phyloP scores from a whole-genome alignment of 306 rosid species.

The Leucaena leucocephala region DNA sequence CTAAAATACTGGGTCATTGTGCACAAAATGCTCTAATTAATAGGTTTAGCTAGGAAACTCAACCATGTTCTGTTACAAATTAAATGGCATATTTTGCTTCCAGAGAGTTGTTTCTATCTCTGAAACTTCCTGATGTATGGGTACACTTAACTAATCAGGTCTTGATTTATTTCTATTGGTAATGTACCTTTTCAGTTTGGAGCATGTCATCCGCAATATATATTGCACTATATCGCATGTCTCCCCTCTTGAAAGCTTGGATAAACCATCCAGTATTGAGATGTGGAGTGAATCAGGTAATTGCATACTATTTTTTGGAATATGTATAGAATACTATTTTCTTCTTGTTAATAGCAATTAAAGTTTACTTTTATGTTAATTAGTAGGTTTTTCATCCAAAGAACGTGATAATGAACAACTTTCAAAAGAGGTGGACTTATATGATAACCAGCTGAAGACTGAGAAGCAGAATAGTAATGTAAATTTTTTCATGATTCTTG shows the following conservation, averaged over 20 bases:
- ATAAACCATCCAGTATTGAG: slow-evolving; percentile 53
- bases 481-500: slow-evolving; percentile 29
- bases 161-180: slow-evolving; percentile 20
- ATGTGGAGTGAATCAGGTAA: slow-evolving; percentile 82
- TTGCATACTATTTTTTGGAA: slow-evolving; percentile 28
- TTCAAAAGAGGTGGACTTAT: slow-evolving; percentile 48
- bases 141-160: slow-evolving; percentile 1
- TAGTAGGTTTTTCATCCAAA: slow-evolving; percentile 36
- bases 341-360: not conserved
- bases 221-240: slow-evolving; percentile 59
- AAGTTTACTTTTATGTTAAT: slow-evolving; percentile 28
- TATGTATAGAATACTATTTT: slow-evolving; percentile 14
- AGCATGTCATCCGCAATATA: slow-evolving; percentile 50
- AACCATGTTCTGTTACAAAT: slow-evolving; percentile 9
- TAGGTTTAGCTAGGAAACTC: slow-evolving; percentile 22
- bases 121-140: slow-evolving; percentile 9
- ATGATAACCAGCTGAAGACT: slow-evolving; percentile 51
- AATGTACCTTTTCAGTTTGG: slow-evolving; percentile 54
- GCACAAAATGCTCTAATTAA: slow-evolving; percentile 12
- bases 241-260: slow-evolving; percentile 55
- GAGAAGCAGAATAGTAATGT: slow-evolving; percentile 54
- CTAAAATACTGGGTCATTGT: slow-evolving; percentile 5
- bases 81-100: not conserved
- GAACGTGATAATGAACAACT: slow-evolving; percentile 49
- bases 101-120: not conserved